A percentile compares a stretch with the other conserved stretches of the same genome.
These are phyloP conservation scores for Elsinoe ampelina DNA, from an alignment of 2,329 filamentous ascomycete genomes.

Conservation along the genomic window DNA sequence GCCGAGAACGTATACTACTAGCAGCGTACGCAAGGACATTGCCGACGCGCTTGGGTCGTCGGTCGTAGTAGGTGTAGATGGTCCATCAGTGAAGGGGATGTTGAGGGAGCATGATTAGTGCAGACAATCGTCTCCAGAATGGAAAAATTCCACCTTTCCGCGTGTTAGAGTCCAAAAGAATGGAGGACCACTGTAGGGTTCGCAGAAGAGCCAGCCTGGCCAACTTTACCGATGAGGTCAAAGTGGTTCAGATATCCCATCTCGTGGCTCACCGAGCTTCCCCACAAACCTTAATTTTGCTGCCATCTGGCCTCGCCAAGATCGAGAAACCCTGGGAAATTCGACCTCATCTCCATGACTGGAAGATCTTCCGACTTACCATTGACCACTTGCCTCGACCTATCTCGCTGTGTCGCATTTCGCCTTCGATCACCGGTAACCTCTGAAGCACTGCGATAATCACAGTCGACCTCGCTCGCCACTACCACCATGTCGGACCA, in stretches of 20 bases:
- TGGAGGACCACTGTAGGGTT: neutral
- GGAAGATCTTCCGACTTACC: neutral
- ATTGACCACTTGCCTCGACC: neutral
- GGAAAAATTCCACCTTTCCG: no score
- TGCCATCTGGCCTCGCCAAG: constrained; percentile 12
- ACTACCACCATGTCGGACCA: constrained; percentile 51
- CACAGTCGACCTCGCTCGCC: neutral
- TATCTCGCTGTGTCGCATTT: neutral
- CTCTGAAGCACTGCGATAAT: neutral
- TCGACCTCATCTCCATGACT: constrained; percentile 7
- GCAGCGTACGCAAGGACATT: constrained; percentile 43
- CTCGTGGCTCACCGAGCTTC: constrained; percentile 1
- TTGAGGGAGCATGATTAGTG: neutral
- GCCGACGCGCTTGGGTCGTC: neutral
- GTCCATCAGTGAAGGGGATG: constrained; percentile 1
- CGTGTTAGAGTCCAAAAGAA: neutral
- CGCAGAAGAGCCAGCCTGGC: neutral
- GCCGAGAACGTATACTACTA: constrained; percentile 73
- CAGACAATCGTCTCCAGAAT: no score
- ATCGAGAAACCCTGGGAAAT: constrained; percentile 2
- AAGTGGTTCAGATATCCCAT: neutral
- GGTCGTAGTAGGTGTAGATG: neutral
- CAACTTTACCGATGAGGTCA: neutral
- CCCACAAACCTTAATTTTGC: constrained; percentile 8
- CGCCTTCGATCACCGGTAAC: neutral